A percentile compares a stretch with the other conserved stretches of the same genome.
Evolutionary conservation across 2,329 filamentous ascomycete species (phyloP).

Genomic region (Fusarium sp.): DNA sequence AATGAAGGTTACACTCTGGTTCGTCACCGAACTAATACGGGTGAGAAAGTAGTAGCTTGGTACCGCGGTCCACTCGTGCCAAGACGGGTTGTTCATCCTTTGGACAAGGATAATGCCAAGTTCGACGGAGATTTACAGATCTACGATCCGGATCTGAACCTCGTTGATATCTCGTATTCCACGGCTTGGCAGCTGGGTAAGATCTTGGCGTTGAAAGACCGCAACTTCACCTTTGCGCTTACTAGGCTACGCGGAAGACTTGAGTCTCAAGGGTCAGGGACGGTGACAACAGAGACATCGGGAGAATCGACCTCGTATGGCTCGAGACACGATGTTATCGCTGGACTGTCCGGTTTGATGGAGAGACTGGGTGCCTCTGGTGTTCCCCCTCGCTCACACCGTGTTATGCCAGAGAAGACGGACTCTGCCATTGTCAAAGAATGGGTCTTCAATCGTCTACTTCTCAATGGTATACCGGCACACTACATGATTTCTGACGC

Average conservation of each 20-base stretch:
- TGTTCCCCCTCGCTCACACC: rapidly evolving
- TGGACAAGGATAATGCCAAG: not conserved
- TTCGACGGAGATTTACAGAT: not conserved
- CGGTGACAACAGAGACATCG: too few relatives aligned
- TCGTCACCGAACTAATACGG: not conserved
- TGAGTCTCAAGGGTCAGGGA: too few relatives aligned
- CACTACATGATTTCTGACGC: not conserved
- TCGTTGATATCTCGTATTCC: not conserved
- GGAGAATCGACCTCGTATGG: too few relatives aligned
- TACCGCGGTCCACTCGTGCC: not conserved
- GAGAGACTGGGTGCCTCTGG: too few relatives aligned
- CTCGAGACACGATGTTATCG: not conserved
- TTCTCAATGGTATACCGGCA: not conserved
- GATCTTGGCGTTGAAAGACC: not conserved
- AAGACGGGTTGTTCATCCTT: not conserved
- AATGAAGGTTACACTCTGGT: not conserved
- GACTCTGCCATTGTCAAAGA: not conserved
- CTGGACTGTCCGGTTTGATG: not conserved
- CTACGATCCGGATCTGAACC: not conserved
- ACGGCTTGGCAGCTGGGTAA: not conserved
- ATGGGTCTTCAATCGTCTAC: not conserved
- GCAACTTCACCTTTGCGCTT: not conserved
- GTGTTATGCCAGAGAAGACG: not conserved
- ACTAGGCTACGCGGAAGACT: not conserved
- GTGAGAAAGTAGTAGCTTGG: not conserved